Evolutionary conservation across 441 rosid genomes (phyloP), one percentile per base, ranked within the genome.

Genomic region (Gossypium davidsonii): DNA sequence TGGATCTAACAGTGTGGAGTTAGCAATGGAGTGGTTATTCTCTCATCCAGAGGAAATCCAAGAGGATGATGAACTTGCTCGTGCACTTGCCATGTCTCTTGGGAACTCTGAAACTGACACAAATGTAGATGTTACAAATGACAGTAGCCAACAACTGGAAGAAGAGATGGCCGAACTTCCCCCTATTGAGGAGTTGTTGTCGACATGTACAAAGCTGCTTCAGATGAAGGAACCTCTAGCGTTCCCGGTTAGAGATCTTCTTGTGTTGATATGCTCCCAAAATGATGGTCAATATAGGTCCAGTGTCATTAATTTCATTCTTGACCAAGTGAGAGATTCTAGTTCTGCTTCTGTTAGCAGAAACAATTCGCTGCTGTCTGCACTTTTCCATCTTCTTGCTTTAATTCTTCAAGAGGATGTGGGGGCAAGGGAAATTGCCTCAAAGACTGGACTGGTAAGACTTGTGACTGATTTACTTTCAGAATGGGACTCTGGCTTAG

Each of bases 41-140:
- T 86, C 99, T 73, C 98, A 93, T 82, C 91, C 91, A 3, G 99
- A 93, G 83, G 99, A 95, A 84, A 55, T 79, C 76, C 95, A 78
- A 79, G 99, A 95, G 84, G 99, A 95, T 75, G 99, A 95, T 85
- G 98, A 95, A 81, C 95, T 95, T 85, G 96, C 98, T 56, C 99
- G 97, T 37, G 99, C 99, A 71, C 97, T 95, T 82, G 98, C 99
- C 58, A 91, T 95, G 89, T 95, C 99, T 44, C 81, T 93, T 73
- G 99, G 99, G 53, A 95, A 86, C 75, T 85, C 98, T 71, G 99
- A 95, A 82, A 80, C 93, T 61, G 95, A 91, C 72, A 60, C 82
- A 17, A 93, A 89, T 82, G 90, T 89, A 72, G 89, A 88, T 83
- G 84, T 76, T 80, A 76, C 74, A 39, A 85, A 79, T 83, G 89